Conservation (phyloP, 2,329 filamentous ascomycete species). For the Dactylellina parvicollis region DNA sequence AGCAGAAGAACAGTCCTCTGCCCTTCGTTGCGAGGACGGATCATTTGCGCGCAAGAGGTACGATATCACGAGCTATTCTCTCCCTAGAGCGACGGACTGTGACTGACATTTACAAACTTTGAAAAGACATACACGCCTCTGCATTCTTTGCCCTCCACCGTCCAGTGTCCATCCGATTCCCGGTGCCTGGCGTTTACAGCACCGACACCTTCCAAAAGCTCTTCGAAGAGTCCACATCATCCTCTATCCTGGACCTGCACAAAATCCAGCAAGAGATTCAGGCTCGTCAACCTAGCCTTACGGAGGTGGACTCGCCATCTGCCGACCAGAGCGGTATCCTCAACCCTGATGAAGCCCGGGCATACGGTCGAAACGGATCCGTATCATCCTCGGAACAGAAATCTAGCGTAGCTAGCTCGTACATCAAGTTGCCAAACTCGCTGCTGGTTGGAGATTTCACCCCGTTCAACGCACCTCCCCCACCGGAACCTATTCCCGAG, state of each 20-base stretch:
- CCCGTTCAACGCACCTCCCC: constrained; percentile 86
- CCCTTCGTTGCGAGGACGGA: constrained; percentile 49
- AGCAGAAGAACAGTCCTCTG: constrained; percentile 31
- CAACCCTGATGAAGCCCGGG: constrained; percentile 70
- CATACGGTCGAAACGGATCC: constrained; percentile 58
- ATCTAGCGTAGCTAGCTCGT: constrained; percentile 64
- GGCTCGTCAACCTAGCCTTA: constrained; percentile 64
- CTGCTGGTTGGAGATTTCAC: constrained; percentile 75
- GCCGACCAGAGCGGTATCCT: constrained; percentile 67
- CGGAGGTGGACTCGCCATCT: constrained; percentile 54
- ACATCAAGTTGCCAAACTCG: constrained; percentile 74
- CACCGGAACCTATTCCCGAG: constrained; percentile 70
- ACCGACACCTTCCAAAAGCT: constrained; percentile 84
- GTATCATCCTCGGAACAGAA: constrained; percentile 63
- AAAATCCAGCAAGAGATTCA: constrained; percentile 71
- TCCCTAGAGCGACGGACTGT: background rate
- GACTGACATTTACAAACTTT: constrained; percentile 4
- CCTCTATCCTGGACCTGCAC: constrained; percentile 61
- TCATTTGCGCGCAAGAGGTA: constrained; percentile 44
- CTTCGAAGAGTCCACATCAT: constrained; percentile 71
- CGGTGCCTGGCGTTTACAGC: constrained; percentile 77
- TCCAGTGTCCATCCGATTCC: constrained; percentile 86
- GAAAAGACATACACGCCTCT: constrained; percentile 81
- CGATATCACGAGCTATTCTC: background rate
- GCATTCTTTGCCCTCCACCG: constrained; percentile 96